phyloP scores from a whole-genome alignment of 805 yeast genomes.

The Metschnikowia borealis region DNA sequence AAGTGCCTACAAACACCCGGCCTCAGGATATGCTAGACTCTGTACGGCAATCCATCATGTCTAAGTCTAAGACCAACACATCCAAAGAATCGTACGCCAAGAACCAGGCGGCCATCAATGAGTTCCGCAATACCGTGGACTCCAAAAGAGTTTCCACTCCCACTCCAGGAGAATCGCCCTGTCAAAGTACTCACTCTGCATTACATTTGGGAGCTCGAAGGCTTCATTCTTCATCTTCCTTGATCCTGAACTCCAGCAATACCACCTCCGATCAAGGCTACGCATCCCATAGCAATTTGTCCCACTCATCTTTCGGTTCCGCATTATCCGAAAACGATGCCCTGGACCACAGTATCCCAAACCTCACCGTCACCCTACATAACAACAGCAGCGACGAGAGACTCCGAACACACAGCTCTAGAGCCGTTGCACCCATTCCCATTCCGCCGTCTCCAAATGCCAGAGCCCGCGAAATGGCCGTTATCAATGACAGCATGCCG shows the following conservation, averaged over 20 bases:
- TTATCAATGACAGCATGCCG: constrained; percentile 19
- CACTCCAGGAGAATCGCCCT: background rate
- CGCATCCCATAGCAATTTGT: constrained; percentile 13
- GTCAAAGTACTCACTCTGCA: background rate
- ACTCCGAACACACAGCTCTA: background rate
- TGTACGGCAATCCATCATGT: constrained; percentile 28
- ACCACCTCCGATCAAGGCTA: background rate
- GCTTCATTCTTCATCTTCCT: background rate
- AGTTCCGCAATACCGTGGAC: constrained; percentile 36
- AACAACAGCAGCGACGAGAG: background rate
- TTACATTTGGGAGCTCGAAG: background rate
- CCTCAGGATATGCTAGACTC: constrained; percentile 32
- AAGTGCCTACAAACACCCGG: constrained; percentile 8
- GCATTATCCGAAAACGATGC: constrained; percentile 19
- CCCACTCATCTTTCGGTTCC: constrained; percentile 27
- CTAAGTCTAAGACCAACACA: constrained; percentile 21
- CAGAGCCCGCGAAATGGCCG: constrained; percentile 23
- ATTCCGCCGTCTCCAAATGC: constrained; percentile 30
- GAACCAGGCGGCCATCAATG: constrained; percentile 25
- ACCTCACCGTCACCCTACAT: background rate
- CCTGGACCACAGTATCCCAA: background rate
- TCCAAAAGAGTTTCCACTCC: constrained; percentile 27
- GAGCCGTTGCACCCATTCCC: constrained; percentile 20
- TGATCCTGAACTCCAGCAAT: background rate
- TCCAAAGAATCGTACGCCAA: constrained; percentile 17